Percentiles rank a stretch among this genome's conserved stretches.
Conservation (phyloP, 2,329 filamentous ascomycete species). For the Pseudocercospora pini-densiflorae region DNA sequence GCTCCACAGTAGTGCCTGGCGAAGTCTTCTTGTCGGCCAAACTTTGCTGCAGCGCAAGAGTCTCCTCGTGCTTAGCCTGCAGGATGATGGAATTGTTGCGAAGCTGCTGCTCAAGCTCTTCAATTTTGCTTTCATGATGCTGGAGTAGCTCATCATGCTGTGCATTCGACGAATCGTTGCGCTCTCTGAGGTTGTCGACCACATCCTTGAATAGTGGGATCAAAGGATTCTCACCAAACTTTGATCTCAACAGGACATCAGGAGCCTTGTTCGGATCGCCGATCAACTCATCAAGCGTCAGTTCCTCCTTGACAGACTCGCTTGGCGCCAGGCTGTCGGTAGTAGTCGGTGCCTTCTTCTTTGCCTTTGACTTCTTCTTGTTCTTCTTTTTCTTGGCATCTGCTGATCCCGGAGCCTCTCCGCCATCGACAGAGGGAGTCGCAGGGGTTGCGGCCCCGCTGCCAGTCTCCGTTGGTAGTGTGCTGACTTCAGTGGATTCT, state of each 20-base stretch:
- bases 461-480: conserved; percentile 32
- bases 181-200: conserved; percentile 25
- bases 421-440: conserved; percentile 26
- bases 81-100: conserved; percentile 71
- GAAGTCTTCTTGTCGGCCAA: conserved; percentile 66
- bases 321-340: conserved; percentile 51
- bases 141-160: conserved; percentile 26
- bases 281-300: conserved; percentile 29
- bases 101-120: conserved; percentile 73
- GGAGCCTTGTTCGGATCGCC: conserved; percentile 21
- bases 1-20: conserved; percentile 39
- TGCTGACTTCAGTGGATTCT: conserved; percentile 33
- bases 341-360: conserved; percentile 68
- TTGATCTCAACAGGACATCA: conserved; percentile 23
- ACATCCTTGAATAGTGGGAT: conserved; percentile 25
- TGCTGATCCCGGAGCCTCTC: conserved; percentile 35
- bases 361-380: conserved; percentile 73
- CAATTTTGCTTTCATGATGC: conserved; percentile 35
- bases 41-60: conserved; percentile 81
- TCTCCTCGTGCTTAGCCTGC: conserved; percentile 85
- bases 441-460: conserved; percentile 29
- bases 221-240: conserved; percentile 29
- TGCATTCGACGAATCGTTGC: conserved; percentile 22
- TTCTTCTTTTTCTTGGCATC: conserved; percentile 77
- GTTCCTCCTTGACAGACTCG: conserved; percentile 18